These are phyloP conservation scores for Actinomortierella ambigua DNA, from an alignment of 371 early-diverging fungal genomes.

Conservation along the genomic window DNA sequence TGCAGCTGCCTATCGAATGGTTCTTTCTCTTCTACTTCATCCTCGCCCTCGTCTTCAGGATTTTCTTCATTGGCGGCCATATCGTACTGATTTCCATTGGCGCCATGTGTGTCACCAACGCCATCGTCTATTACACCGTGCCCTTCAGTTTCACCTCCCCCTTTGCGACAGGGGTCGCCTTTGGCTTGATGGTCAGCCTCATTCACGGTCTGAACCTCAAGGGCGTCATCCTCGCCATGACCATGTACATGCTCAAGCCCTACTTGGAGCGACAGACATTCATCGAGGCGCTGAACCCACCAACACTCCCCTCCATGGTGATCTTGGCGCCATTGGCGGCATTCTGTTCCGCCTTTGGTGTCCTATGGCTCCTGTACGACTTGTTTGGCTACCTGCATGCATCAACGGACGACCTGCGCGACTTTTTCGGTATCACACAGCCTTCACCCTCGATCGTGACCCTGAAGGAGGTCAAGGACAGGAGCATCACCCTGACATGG, in stretches of 20 bases:
- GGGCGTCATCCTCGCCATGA: constrained; percentile 50
- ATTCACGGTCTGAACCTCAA: constrained; percentile 54
- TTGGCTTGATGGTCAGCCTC: constrained; percentile 53
- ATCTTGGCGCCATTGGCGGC: constrained; percentile 53
- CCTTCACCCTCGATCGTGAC: constrained; percentile 50
- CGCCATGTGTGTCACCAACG: constrained; percentile 48
- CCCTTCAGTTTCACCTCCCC: constrained; percentile 50
- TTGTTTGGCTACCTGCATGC: constrained; percentile 44
- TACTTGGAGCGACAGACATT: constrained; percentile 45
- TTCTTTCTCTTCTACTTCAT: constrained; percentile 55
- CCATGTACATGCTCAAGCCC: constrained; percentile 52
- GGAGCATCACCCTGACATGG: constrained; percentile 50
- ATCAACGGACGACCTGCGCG: constrained; percentile 45
- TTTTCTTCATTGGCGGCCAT: constrained; percentile 48
- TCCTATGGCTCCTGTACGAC: constrained; percentile 50
- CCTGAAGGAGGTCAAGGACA: constrained; percentile 51
- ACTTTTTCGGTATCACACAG: constrained; percentile 50
- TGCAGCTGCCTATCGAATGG: constrained; percentile 58
- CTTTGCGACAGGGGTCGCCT: constrained; percentile 51
- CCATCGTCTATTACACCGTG: constrained; percentile 44
- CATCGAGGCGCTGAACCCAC: constrained; percentile 35
- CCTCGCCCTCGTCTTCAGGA: constrained; percentile 50
- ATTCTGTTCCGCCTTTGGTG: constrained; percentile 53
- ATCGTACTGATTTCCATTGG: constrained; percentile 49
- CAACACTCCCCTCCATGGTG: constrained; percentile 39